phyloP scores from a whole-genome alignment of 352 stramenopile genomes.

The Pseudoperonospora humuli region DNA sequence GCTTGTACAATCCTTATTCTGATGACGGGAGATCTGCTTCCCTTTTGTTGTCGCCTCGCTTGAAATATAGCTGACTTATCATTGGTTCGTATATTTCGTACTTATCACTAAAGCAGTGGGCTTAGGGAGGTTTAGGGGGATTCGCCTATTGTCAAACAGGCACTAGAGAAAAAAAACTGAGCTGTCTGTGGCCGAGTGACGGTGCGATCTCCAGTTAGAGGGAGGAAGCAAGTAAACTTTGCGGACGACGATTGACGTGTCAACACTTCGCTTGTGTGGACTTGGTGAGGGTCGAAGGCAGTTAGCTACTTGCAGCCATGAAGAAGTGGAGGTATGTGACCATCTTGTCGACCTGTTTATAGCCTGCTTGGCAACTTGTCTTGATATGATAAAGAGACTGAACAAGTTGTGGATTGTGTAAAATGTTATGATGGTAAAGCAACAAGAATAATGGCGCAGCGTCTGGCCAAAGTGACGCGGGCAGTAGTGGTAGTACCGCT shows the following conservation, averaged over 20 bases:
- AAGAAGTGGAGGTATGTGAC: conserved; percentile 38
- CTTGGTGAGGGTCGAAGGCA: no score
- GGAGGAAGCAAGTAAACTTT: conserved; percentile 1
- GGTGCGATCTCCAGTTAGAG: conserved; percentile 7
- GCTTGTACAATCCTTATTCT: no score
- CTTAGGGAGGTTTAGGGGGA: no score
- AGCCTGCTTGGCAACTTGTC: not conserved
- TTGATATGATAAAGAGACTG: not conserved
- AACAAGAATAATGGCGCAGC: conserved; percentile 13
- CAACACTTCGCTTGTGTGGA: no score
- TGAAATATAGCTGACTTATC: not conserved
- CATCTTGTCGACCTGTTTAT: no score
- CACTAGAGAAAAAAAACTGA: conserved; percentile 21
- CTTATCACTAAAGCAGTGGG: no score
- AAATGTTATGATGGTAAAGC: not conserved
- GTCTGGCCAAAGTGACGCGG: conserved; percentile 6
- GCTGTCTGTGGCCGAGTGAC: conserved; percentile 16
- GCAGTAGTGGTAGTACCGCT: conserved; percentile 1
- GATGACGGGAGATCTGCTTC: no score
- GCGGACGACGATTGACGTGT: conserved; percentile 1
- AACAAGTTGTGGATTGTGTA: not conserved
- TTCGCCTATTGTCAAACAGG: no score
- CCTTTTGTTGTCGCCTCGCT: no score
- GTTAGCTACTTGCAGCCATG: conserved; percentile 8
- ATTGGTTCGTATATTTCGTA: conserved; percentile 22